phyloP scores from a whole-genome alignment of 2,329 filamentous ascomycete species.

The Colletotrichum sp. region DNA sequence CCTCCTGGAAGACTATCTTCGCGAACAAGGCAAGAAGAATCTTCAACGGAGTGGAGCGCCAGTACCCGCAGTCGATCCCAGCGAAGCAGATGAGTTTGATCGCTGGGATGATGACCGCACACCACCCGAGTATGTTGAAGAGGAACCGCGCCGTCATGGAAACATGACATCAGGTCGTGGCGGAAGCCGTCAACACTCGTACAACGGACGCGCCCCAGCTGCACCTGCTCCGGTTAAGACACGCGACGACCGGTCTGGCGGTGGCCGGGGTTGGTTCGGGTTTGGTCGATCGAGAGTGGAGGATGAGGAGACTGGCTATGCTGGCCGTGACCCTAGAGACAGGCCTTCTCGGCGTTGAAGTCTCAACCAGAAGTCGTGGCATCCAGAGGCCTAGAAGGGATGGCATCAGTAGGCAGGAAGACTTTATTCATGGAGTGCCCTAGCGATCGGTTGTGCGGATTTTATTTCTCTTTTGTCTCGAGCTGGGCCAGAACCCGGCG shows the following conservation, averaged over 20 bases:
- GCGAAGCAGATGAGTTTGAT: conserved; percentile 58
- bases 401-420: neutral
- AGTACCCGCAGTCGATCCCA: conserved; percentile 54
- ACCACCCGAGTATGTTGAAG: conserved; percentile 11
- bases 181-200: neutral
- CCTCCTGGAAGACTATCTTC: conserved; percentile 70
- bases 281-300: conserved; percentile 7
- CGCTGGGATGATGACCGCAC: conserved; percentile 26
- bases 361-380: neutral
- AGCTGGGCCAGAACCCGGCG: neutral
- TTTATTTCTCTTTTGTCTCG: neutral
- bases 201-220: conserved; percentile 1
- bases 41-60: conserved; percentile 51
- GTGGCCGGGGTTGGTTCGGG: conserved; percentile 15
- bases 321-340: neutral
- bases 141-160: conserved; percentile 16
- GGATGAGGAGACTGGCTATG: conserved; percentile 18
- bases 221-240: conserved; percentile 7
- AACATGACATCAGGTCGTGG: conserved; percentile 13
- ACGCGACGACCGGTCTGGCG: neutral
- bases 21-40: conserved; percentile 68
- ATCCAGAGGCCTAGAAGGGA: neutral
- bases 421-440: neutral
- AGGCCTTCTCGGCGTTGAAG: neutral
- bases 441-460: neutral